Base-by-base conservation (phyloP, 345 rosid genomes). In the Citrus glauca region DNA sequence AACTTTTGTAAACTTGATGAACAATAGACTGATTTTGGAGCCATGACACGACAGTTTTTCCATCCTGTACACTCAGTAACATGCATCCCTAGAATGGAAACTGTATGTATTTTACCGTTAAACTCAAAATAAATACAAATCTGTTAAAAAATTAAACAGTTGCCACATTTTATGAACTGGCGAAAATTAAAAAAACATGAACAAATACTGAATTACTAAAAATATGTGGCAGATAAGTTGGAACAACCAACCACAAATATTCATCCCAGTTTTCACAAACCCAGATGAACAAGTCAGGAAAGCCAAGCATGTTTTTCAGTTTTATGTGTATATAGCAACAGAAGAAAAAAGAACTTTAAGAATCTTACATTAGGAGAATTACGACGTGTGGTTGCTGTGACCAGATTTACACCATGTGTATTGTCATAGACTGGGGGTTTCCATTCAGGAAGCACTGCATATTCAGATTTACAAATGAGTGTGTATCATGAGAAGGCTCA, bases 341-440 rank as follows among this genome's bases (percentile, higher is more conserved):
- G 4, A 64, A 64, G 17, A 65, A 70, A 19, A 50, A 68, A 79
- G 45, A 33, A 33, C 19, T 9, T 45, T 27, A 60, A 33, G 78
- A 50, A 72, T 73, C 86, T 82, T 89, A 93, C 98, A 37, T 90
- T 90, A 68, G 98, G 98, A 6, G 97, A 95, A 85, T 95, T 95
- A 64, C 97, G 95, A 70, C 98, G 89, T 53, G 98, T 95, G n/a
- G 97, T 90, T 83, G 98, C 98, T 65, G 98, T 88, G 77, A 91
- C 98, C 67, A 95, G 85, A 63, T 82, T 86, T 71, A 95, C 88
- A 55, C 98, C 98, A 40, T 87, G 87, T 38, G 82, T 84, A 53
- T 95, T 95, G 78, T 95, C 98, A 85, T 95, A 95, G 7, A 95
- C 95, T n/a, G 98, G 95, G 66, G 97, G 97, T 84, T 95, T 95